Base-by-base conservation (phyloP, 139 green algal species). In the Chlorella sp. region DNA sequence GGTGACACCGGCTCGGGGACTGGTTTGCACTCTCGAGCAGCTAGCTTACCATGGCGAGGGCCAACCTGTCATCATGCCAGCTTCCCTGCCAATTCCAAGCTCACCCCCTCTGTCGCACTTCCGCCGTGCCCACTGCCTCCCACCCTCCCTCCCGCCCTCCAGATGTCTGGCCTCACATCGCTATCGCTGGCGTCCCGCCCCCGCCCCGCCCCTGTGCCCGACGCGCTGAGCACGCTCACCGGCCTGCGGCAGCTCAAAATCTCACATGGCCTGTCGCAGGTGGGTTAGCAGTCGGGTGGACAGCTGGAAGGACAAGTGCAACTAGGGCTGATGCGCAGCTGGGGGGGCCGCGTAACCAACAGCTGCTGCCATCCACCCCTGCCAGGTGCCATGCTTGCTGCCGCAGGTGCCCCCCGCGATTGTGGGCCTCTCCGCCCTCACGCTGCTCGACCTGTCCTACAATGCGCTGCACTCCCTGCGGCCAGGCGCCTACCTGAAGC, bases 401-500 rank as follows among this genome's bases (percentile, higher is more conserved):
- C 16, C 16, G 34, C 67, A 73, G 67, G 67, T 73, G 32, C 67
- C 67, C 5, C 67, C 67, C 36, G 65, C 67, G 51, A 73, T 73
- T 17, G 36, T 36, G 19, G 67, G 32, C 30, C 67, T 73, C 34
- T 30, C 67, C 34, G 22, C 32, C 67, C 76, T 82, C 24, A 82
- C 76, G 6, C 51, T 67, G 32, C 76, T 82, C 5, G 76, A 82
- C 76, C 54, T 82, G 6, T 82, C 76, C 9, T 82, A 43, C 32
- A 82, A 82, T 58, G 28, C 8, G n/a, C 76, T 82, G 36, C 38
- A 68, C 32, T 72, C 76, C 6, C 40, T 82, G 20, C 51, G 51
- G 54, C 76, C 76, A 6, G 76, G 76, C 20, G 44, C 62, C 36
- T 82, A 82, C 76, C 36, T 82, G 24, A 82, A 82, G 26, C 54